Percentiles rank a stretch among this genome's conserved stretches.
Evolutionary conservation across 2,329 filamentous ascomycete genomes (phyloP).

Genomic region (Pseudocercospora fuligena): DNA sequence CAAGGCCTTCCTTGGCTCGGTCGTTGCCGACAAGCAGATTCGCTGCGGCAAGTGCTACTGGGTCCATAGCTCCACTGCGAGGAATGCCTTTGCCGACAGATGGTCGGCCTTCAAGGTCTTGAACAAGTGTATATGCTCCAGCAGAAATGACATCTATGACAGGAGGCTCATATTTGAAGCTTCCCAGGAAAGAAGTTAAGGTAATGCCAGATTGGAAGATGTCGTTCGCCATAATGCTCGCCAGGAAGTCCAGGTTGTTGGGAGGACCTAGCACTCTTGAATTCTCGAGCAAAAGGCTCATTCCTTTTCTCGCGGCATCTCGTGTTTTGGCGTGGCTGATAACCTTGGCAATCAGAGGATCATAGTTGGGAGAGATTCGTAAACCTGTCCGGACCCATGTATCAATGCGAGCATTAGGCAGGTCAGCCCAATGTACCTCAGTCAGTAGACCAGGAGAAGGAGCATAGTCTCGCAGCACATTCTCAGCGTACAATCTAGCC

Average conservation of each 20-base stretch:
- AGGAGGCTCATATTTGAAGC: conserved; percentile 55
- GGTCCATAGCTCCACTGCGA: conserved; percentile 66
- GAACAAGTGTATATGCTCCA: conserved; percentile 63
- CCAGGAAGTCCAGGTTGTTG: conserved; percentile 63
- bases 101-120: conserved; percentile 64
- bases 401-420: conserved; percentile 60
- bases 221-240: conserved; percentile 53
- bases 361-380: conserved; percentile 62
- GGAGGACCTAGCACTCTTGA: conserved; percentile 59
- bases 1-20: conserved; percentile 57
- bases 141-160: conserved; percentile 62
- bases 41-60: conserved; percentile 61
- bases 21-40: conserved; percentile 65
- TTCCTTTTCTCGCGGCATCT: conserved; percentile 50
- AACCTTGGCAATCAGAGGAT: conserved; percentile 46
- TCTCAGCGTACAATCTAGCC: conserved; percentile 62
- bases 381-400: conserved; percentile 67
- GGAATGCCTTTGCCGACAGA: conserved; percentile 63
- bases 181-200: conserved; percentile 60
- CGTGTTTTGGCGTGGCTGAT: conserved; percentile 58
- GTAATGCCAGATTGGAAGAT: conserved; percentile 58
- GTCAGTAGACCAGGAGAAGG: conserved; percentile 65
- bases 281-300: conserved; percentile 50
- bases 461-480: conserved; percentile 62
- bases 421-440: conserved; percentile 56